phyloP scores from a whole-genome alignment of 2,329 filamentous ascomycete species.

The Aspergillus candidus region DNA sequence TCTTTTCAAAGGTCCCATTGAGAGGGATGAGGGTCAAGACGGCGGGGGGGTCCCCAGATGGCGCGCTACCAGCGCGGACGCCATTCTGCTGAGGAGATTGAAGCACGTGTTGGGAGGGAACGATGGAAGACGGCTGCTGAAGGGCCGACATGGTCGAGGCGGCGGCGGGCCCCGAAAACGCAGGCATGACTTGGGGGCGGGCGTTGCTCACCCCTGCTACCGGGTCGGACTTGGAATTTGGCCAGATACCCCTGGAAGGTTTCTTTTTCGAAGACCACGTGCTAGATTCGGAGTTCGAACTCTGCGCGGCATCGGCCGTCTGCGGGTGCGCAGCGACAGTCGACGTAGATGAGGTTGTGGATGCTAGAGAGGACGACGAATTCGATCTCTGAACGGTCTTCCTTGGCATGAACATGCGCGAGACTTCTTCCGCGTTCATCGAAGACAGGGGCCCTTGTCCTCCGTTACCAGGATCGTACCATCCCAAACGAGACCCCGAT shows the following conservation, averaged over 20 bases:
- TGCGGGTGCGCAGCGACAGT: conserved; percentile 30
- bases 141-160: conserved; percentile 58
- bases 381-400: conserved; percentile 82
- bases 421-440: conserved; percentile 77
- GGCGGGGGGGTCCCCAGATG: conserved; percentile 57
- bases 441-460: conserved; percentile 58
- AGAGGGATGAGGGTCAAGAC: conserved; percentile 82
- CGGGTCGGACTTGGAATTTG: conserved; percentile 59
- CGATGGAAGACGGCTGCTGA: conserved; percentile 55
- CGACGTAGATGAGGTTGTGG: conserved; percentile 50
- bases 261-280: conserved; percentile 44
- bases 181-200: conserved; percentile 56
- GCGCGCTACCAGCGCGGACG: conserved; percentile 38
- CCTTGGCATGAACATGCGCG: conserved; percentile 83
- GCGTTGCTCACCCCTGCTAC: conserved; percentile 57
- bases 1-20: conserved; percentile 94
- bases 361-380: conserved; percentile 77
- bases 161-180: conserved; percentile 53
- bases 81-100: conserved; percentile 60
- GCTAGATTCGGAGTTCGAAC: conserved; percentile 31
- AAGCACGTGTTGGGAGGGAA: conserved; percentile 63
- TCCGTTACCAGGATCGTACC: conserved; percentile 52
- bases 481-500: conserved; percentile 55
- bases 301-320: conserved; percentile 34
- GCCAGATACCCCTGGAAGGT: conserved; percentile 53